Conservation (phyloP, 148 eudicot species). For the Rhododendron simsii region DNA sequence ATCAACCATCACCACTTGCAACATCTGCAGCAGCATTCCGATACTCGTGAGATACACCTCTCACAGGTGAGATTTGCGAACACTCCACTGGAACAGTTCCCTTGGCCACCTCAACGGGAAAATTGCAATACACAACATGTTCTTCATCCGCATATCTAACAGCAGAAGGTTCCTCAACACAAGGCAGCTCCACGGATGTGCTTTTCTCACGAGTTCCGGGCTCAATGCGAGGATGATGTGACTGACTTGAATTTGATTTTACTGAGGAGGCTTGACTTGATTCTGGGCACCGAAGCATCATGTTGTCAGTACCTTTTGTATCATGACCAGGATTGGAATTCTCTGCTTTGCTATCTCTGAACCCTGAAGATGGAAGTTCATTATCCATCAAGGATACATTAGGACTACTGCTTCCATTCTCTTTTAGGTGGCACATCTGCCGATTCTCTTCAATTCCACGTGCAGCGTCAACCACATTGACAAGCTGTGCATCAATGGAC, state of each 20-base stretch:
- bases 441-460: neutral
- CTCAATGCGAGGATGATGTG: neutral
- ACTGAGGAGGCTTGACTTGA: neutral
- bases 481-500: neutral
- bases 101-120: neutral
- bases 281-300: neutral
- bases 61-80: constrained; percentile 1
- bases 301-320: neutral
- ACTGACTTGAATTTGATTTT: neutral
- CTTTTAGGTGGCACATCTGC: neutral
- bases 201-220: neutral
- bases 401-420: neutral
- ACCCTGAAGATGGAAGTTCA: neutral
- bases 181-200: neutral
- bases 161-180: neutral
- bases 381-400: neutral
- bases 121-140: neutral
- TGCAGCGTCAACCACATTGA: constrained; percentile 8
- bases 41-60: neutral
- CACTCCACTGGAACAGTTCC: neutral
- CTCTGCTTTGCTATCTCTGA: neutral
- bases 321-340: neutral
- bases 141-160: neutral
- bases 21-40: neutral
- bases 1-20: neutral